Conservation (phyloP, 2,329 filamentous ascomycete genomes). For the Ascochyta lentis region DNA sequence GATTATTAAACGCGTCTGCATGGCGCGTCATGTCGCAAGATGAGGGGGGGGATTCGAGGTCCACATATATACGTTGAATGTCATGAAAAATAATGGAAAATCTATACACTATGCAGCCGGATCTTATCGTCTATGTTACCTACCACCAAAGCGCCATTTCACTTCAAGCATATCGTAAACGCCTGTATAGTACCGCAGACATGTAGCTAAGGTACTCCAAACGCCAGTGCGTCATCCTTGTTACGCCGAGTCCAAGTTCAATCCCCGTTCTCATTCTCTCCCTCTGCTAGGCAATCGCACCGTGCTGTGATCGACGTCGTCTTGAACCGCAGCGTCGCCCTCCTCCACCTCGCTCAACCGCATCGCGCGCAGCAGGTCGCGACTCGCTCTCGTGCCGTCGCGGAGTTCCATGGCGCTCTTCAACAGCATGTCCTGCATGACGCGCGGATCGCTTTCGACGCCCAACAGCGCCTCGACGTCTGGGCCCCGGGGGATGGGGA, state of each 20-base stretch:
- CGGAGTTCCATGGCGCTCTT: conserved; percentile 41
- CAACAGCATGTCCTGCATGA: conserved; percentile 37
- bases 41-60: background rate
- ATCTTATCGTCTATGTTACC: background rate
- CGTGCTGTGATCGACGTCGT: conserved; percentile 17
- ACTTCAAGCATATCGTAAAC: background rate
- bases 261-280: background rate
- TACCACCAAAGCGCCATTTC: background rate
- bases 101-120: too few relatives aligned
- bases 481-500: conserved; percentile 41
- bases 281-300: conserved; percentile 16
- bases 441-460: conserved; percentile 22
- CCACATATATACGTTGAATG: background rate
- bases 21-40: background rate
- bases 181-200: too few relatives aligned
- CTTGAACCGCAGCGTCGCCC: conserved; percentile 7
- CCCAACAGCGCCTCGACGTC: conserved; percentile 36
- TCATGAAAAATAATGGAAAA: background rate
- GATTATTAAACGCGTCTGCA: background rate
- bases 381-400: conserved; percentile 38
- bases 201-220: background rate
- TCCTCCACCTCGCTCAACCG: conserved; percentile 35
- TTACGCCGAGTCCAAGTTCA: background rate
- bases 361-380: conserved; percentile 44
- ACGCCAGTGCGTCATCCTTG: background rate